Evolutionary conservation across 1,139 yeast species (phyloP).

Genomic region (Taiozyma sp.): DNA sequence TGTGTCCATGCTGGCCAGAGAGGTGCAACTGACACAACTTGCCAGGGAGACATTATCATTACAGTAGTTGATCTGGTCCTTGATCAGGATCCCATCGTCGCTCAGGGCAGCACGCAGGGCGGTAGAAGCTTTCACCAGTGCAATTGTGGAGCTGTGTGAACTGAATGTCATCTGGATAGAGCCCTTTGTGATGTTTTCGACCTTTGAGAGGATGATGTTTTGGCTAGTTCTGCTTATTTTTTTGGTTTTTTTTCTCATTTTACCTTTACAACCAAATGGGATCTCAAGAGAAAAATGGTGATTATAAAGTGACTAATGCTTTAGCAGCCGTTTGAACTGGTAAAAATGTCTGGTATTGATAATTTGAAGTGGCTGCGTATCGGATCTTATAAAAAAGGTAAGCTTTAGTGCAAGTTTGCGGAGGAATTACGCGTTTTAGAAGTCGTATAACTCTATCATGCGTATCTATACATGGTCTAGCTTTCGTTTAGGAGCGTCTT

Average conservation of each 20-base stretch:
- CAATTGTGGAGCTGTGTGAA: constrained; percentile 1
- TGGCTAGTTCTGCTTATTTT: background rate
- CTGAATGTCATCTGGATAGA: background rate
- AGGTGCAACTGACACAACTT: constrained; percentile 14
- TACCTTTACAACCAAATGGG: background rate
- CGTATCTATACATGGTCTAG: constrained; percentile 25
- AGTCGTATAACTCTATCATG: constrained; percentile 36
- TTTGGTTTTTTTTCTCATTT: background rate
- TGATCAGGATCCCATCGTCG: constrained; percentile 15
- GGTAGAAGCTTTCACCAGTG: constrained; percentile 1
- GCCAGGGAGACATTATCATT: constrained; percentile 9
- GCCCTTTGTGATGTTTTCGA: background rate
- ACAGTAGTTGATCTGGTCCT: constrained; percentile 8
- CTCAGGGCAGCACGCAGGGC: constrained; percentile 11
- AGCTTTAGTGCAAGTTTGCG: constrained; percentile 27
- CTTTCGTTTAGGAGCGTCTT: constrained; percentile 22
- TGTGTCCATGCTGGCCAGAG: background rate
- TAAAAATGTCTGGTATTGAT: background rate
- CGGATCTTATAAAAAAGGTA: background rate
- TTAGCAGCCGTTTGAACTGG: background rate
- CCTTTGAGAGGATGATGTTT: background rate
- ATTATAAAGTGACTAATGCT: background rate
- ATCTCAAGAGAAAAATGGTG: background rate
- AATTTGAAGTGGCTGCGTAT: too few relatives aligned
- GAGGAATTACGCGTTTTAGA: constrained; percentile 44